Evolutionary conservation across 108 stramenopile genomes (phyloP).

Genomic region (Stephanodiscus minutulus): DNA sequence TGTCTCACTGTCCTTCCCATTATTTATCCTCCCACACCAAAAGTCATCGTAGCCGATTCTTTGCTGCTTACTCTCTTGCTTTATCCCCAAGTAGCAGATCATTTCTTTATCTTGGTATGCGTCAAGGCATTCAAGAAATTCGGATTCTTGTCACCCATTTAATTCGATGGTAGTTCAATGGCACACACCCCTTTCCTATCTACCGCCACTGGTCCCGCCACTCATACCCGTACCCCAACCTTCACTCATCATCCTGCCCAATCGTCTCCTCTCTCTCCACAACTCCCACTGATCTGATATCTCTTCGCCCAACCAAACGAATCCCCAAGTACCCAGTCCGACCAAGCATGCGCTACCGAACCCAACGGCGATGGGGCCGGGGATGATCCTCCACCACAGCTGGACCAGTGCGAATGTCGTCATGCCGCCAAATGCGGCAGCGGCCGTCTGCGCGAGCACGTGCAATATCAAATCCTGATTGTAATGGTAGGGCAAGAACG

Average conservation of each 20-base stretch:
- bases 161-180: neutral
- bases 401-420: conserved; percentile 30
- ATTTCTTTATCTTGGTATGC: too few species aligned
- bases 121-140: too few species aligned
- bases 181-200: neutral
- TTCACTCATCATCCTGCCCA: conserved; percentile 18
- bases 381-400: conserved; percentile 23
- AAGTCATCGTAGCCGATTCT: neutral
- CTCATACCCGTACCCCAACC: conserved; percentile 11
- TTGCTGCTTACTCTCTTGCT: neutral
- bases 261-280: conserved; percentile 25
- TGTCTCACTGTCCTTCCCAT: too few species aligned
- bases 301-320: conserved; percentile 41
- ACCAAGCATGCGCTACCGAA: conserved; percentile 39
- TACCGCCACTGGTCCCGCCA: neutral
- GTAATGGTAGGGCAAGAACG: conserved; percentile 23
- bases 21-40: neutral
- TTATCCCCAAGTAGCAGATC: neutral
- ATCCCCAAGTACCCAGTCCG: conserved; percentile 40
- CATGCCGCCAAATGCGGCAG: conserved; percentile 29
- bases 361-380: conserved; percentile 14
- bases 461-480: conserved; percentile 28
- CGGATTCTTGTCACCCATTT: neutral
- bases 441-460: conserved; percentile 27
- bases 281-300: conserved; percentile 33